Conservation (phyloP, 169 alveolate species). For the Neospora caninum region DNA sequence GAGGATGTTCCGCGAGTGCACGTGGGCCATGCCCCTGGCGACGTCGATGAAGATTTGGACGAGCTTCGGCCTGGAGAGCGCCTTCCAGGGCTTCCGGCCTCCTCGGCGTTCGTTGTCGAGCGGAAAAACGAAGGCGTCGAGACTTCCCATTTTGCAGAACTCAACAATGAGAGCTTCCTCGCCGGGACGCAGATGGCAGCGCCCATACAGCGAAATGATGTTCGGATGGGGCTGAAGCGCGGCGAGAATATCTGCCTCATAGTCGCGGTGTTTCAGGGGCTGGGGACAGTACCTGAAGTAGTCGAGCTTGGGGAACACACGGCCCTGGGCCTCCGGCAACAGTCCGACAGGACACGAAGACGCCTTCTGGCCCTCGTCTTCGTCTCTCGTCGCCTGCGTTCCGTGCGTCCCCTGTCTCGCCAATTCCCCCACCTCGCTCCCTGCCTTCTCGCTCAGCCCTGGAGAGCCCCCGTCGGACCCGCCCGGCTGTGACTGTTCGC, state of each 20-base stretch:
- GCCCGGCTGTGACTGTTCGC: too few species aligned
- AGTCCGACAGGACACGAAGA: not conserved
- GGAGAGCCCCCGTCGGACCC: not conserved
- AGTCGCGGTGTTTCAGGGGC: slow-evolving; percentile 53
- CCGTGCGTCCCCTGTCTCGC: not conserved
- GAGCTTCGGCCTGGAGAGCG: slow-evolving; percentile 40
- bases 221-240: slow-evolving; percentile 47
- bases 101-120: not conserved
- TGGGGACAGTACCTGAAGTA: slow-evolving; percentile 45
- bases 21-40: slow-evolving; percentile 41
- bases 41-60: slow-evolving; percentile 21
- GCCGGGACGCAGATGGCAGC: slow-evolving; percentile 40
- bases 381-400: not conserved
- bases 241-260: slow-evolving; percentile 45
- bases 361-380: not conserved
- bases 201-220: slow-evolving; percentile 6
- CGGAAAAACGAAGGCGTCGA: slow-evolving; percentile 33
- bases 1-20: slow-evolving; percentile 28
- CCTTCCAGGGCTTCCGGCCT: not conserved
- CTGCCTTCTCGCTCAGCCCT: not conserved
- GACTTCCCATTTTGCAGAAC: slow-evolving; percentile 35
- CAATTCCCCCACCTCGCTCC: not conserved
- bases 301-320: slow-evolving; percentile 4
- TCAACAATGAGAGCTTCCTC: slow-evolving; percentile 44
- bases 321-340: not conserved